Evolutionary conservation across 306 rosid species (phyloP), one percentile per base, ranked within the genome.

Genomic region (Quercus mongolica): DNA sequence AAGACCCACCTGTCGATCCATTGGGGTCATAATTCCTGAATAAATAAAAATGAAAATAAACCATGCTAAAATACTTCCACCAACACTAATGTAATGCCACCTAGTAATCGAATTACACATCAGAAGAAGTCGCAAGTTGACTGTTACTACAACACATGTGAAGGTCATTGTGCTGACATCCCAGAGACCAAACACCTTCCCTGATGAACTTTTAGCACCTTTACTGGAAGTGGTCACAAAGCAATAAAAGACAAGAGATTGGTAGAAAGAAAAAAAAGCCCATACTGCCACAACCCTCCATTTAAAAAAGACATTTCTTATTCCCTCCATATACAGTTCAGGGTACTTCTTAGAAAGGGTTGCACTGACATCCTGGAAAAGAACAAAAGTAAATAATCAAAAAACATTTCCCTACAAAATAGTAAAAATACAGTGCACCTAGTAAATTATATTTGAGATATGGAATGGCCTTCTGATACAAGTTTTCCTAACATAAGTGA

Each of bases 101-200:
- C 90, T 89, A 33, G 99, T 91, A 86, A 92, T 90, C 3, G 96
- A 92, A 85, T 95, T 95, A 71, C 99, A 91, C 54, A 85, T 85
- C 96, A 92, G 21, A 82, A 95, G 90, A 65, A 95, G 90, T 76
- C 99, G 93, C 82, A 91, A 84, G 84, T 83, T 95, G 86, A 93
- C 97, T 1, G 99, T 95, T 79, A 95, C 74, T 56, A 95, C 94
- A 67, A 93, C 90, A 86, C 99, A 90, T 5, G 99, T 90, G 88
- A 89, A 95, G 76, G 97, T 90, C 98, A 95, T 86, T 77, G 99
- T 95, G 88, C 99, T 88, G 83, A 93, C 91, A 88, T 95, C 99
- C 97, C 95, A 91, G 71, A 91, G 89, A 76, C 98, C 98, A 81
- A 92, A 91, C 79, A 84, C 81, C 86, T 87, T 90, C 74, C 99